These are phyloP conservation scores for Parafenestella ontariensis DNA, from an alignment of 2,329 filamentous ascomycete species.

Conservation along the genomic window DNA sequence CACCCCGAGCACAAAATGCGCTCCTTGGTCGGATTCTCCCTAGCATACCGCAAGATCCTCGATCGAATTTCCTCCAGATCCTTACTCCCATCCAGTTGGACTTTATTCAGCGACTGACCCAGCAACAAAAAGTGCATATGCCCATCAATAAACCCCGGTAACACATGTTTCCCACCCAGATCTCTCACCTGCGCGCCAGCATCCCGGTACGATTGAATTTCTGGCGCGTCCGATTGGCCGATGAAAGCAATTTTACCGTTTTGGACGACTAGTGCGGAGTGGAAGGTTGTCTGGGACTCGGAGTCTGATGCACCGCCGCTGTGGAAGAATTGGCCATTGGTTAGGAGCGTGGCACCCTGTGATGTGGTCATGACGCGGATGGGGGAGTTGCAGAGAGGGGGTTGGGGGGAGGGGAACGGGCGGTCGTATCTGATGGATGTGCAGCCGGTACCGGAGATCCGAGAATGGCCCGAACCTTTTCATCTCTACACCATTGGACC, in stretches of 20 bases:
- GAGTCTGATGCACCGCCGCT: slow-evolving; percentile 4
- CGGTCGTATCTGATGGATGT: slow-evolving; percentile 12
- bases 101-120: slow-evolving; percentile 62
- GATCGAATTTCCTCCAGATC: slow-evolving; percentile 58
- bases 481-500: background rate
- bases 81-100: slow-evolving; percentile 57
- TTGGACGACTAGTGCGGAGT: slow-evolving; percentile 49
- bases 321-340: slow-evolving; percentile 37
- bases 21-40: slow-evolving; percentile 53
- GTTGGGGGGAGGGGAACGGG: slow-evolving; percentile 7
- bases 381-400: background rate
- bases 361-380: slow-evolving; percentile 16
- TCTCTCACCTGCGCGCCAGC: slow-evolving; percentile 37
- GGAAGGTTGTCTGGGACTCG: slow-evolving; percentile 15
- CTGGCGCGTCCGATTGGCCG: slow-evolving; percentile 34
- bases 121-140: slow-evolving; percentile 66
- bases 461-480: slow-evolving; percentile 13
- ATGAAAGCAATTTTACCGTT: slow-evolving; percentile 53
- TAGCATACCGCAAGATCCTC: slow-evolving; percentile 56
- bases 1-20: slow-evolving; percentile 62
- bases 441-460: slow-evolving; percentile 21
- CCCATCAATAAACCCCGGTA: slow-evolving; percentile 65
- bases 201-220: slow-evolving; percentile 36
- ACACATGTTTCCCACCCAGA: slow-evolving; percentile 50
- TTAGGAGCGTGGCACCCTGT: slow-evolving; percentile 26